These are phyloP conservation scores for Cytospora mali DNA, from an alignment of 2,329 filamentous ascomycete species.

Conservation along the genomic window DNA sequence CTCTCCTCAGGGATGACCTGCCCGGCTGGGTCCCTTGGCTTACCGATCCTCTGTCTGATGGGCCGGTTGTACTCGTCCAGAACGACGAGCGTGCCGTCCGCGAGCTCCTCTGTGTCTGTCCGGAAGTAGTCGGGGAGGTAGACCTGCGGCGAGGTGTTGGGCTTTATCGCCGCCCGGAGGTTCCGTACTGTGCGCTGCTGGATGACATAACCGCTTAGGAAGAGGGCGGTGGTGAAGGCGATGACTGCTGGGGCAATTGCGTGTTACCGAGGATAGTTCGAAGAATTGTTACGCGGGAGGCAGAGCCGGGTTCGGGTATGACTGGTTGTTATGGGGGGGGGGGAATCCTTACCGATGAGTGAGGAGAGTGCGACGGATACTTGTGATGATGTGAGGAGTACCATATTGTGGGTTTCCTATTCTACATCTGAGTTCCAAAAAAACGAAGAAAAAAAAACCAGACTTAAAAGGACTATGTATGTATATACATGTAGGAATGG, in stretches of 20 bases:
- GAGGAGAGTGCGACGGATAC: slow-evolving; percentile 69
- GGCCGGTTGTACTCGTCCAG: slow-evolving; percentile 45
- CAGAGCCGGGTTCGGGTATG: no score
- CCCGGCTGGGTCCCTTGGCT: slow-evolving; percentile 1
- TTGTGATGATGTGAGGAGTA: slow-evolving; percentile 70
- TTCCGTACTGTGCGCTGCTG: slow-evolving; percentile 84
- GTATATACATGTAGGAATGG: neutral
- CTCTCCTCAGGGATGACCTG: slow-evolving; percentile 20
- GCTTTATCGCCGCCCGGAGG: slow-evolving; percentile 72
- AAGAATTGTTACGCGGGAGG: no score
- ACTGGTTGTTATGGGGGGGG: no score
- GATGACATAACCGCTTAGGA: slow-evolving; percentile 83
- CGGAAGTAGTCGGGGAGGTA: slow-evolving; percentile 56
- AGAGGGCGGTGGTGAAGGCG: slow-evolving; percentile 78
- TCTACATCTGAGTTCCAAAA: slow-evolving; percentile 29
- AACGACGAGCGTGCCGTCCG: slow-evolving; percentile 52
- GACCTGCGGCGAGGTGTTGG: slow-evolving; percentile 50
- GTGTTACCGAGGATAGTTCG: slow-evolving; percentile 13
- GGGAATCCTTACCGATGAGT: slow-evolving; percentile 56
- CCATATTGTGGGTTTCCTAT: slow-evolving; percentile 33
- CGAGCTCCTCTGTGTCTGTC: slow-evolving; percentile 47
- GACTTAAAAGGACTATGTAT: neutral
- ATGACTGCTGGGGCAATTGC: slow-evolving; percentile 55
- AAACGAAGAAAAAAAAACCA: no score
- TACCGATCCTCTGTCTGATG: slow-evolving; percentile 35